Base-by-base conservation (phyloP, 148 eudicot species). In the Rhododendron henanense region DNA sequence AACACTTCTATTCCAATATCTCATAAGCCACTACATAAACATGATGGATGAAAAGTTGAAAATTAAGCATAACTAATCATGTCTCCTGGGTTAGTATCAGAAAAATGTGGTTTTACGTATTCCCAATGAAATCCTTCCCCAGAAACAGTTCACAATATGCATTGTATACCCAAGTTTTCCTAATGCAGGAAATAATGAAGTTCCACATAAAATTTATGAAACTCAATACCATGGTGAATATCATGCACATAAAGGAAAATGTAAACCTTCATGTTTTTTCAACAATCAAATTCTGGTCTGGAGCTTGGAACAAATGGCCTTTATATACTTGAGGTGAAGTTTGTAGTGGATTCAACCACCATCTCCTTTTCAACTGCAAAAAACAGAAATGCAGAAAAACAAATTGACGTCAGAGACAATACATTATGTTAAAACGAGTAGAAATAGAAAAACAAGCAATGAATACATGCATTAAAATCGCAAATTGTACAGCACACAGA, bases 241-340 rank as follows among this genome's bases (percentile, higher is more conserved):
- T 71, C 65, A 23, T 16, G 9, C 51, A 41, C 59, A 67, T 13
- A 31, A 31, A 71, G 76, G 45, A 77, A 59, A 77, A 19, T 1
- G 53, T 67, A 69, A 31, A 84, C 87, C 89, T 84, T 87, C 86
- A 55, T 80, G 14, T 25, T 80, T 81, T 73, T 84, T 45, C 33
- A 80, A 53, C 57, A 14, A 73, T 61, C 21, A 28, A 63, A 28
- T 33, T 87, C 65, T 55, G 61, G 65, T 44, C 21, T 73, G 71
- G 80, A 69, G 83, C 28, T 76, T 44, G 19, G 16, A 77, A 65
- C 86, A 87, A 81, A 78, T 79, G 31, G 61, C 18, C 28, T 85
- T 77, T 25, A 83, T 37, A 57, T 59, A 57, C 73, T 28, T 81
- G 59, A 33, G n/a, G 73, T 21, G 84, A 61, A 61, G 21, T 82